A percentile compares a stretch with the other conserved stretches of the same genome.
Evolutionary conservation across 345 rosid genomes (phyloP).

Genomic region (Euphorbia peplus): DNA sequence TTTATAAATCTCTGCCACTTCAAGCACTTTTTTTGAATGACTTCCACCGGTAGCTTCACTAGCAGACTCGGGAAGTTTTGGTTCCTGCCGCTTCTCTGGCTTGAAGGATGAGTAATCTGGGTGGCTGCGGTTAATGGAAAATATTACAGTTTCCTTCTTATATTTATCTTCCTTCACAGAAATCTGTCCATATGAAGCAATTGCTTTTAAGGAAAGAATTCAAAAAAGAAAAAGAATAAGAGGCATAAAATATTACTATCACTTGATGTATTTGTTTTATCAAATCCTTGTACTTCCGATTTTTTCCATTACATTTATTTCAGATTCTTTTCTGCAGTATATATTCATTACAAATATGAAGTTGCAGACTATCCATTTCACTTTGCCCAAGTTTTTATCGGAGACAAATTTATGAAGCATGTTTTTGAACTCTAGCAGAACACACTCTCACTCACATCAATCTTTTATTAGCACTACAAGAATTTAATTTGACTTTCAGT

Average conservation of each 20-base stretch:
- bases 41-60: slow-evolving; percentile 37
- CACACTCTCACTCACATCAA: not conserved
- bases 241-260: not conserved
- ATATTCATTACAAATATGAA: too few species aligned
- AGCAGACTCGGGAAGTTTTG: slow-evolving; percentile 41
- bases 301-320: not conserved
- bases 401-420: not conserved
- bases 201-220: not conserved
- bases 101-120: slow-evolving; percentile 67
- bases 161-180: slow-evolving; percentile 81
- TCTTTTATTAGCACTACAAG: not conserved
- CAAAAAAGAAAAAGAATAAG: not conserved
- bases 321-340: not conserved
- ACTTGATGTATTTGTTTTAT: not conserved
- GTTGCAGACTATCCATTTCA: not conserved
- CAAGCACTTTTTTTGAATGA: slow-evolving; percentile 51
- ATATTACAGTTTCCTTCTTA: slow-evolving; percentile 69
- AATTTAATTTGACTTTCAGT: not conserved
- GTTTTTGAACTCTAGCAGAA: not conserved
- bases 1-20: slow-evolving; percentile 78
- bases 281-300: not conserved
- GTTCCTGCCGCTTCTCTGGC: slow-evolving; percentile 71
- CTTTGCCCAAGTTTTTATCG: not conserved
- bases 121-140: slow-evolving; percentile 62
- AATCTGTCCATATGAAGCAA: slow-evolving; percentile 22